A percentile compares a stretch with the other conserved stretches of the same genome.
These are phyloP conservation scores for Epichloe coenophiala DNA, from an alignment of 2,329 filamentous ascomycete genomes.

Conservation along the genomic window DNA sequence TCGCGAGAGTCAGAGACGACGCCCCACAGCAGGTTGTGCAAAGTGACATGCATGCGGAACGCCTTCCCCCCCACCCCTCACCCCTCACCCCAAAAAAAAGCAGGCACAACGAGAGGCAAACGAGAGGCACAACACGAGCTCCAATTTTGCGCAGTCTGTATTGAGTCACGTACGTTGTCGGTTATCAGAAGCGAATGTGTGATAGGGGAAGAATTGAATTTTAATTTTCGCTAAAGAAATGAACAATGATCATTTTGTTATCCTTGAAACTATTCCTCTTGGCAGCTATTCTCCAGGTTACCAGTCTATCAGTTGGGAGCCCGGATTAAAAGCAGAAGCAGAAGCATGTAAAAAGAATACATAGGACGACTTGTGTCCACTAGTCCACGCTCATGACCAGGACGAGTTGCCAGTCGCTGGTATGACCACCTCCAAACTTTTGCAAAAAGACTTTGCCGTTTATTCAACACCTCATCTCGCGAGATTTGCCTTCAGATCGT, in stretches of 20 bases:
- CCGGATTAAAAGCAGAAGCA: neutral
- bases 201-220: too few species aligned
- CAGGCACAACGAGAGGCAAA: too few species aligned
- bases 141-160: too few species aligned
- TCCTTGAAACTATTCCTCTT: neutral
- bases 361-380: neutral
- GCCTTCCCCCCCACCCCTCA: too few species aligned
- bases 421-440: neutral
- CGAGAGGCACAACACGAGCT: too few species aligned
- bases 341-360: neutral
- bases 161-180: too few species aligned
- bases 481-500: slow-evolving; percentile 4
- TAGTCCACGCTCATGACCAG: neutral
- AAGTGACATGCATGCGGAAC: too few species aligned
- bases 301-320: neutral
- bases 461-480: slow-evolving; percentile 2
- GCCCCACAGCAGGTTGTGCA: too few species aligned
- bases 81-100: too few species aligned
- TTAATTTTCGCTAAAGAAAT: neutral
- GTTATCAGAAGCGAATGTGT: too few species aligned
- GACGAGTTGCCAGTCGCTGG: neutral
- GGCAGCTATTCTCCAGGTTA: neutral
- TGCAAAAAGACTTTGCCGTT: neutral
- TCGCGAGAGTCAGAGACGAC: too few species aligned
- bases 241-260: neutral